Evolutionary conservation across 176 grass and related monocot species (phyloP).

Genomic region (Avena eriantha): DNA sequence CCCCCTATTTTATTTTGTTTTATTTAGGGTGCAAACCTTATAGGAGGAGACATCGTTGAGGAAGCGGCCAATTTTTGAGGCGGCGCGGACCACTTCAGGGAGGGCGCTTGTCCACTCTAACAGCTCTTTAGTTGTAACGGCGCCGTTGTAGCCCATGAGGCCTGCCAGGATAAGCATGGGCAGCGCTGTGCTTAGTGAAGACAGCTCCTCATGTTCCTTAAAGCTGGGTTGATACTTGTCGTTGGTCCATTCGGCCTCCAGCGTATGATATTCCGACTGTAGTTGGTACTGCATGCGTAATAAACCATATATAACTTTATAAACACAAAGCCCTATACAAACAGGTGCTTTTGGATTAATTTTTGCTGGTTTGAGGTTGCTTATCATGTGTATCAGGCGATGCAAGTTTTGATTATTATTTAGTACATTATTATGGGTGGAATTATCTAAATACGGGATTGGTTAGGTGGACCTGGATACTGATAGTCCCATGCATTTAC

Average conservation of each 20-base stretch:
- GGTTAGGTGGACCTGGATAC: too few species aligned
- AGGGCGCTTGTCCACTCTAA: conserved; percentile 32
- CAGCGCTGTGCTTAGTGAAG: not conserved
- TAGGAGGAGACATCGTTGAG: conserved; percentile 41
- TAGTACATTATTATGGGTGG: too few species aligned
- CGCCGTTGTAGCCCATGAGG: not conserved
- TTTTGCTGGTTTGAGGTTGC: too few species aligned
- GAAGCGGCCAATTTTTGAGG: conserved; percentile 26
- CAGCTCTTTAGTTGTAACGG: conserved; percentile 6
- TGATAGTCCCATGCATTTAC: too few species aligned
- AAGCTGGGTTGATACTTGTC: conserved; percentile 34
- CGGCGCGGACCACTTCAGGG: not conserved
- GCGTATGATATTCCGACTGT: not conserved
- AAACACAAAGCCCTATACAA: too few species aligned
- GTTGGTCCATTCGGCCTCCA: conserved; percentile 41
- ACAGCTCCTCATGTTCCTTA: conserved; percentile 17
- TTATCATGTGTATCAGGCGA: too few species aligned
- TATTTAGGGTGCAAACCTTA: too few species aligned
- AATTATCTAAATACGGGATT: too few species aligned
- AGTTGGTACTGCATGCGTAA: conserved; percentile 20
- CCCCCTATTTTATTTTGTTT: too few species aligned
- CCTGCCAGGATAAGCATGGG: not conserved
- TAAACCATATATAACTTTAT: too few species aligned
- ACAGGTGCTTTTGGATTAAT: too few species aligned
- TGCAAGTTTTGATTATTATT: too few species aligned